phyloP scores from a whole-genome alignment of 352 stramenopile species.

The Phytophthora nicotianae region DNA sequence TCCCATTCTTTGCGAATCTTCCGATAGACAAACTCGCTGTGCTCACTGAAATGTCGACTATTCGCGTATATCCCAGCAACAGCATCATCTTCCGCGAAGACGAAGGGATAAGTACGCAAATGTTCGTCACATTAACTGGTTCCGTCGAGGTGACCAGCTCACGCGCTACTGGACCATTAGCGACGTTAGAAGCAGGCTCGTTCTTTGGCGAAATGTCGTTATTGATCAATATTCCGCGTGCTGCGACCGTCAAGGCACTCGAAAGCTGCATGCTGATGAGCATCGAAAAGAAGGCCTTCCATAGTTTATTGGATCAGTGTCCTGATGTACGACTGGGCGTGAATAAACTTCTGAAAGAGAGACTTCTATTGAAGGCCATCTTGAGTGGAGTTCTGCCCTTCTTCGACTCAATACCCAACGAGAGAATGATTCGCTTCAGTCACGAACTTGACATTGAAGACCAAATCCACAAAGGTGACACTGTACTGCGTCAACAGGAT shows the following conservation, averaged over 20 bases:
- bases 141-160: constrained; percentile 71
- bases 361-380: constrained; percentile 70
- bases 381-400: constrained; percentile 78
- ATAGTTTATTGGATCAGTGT: constrained; percentile 61
- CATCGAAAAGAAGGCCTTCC: constrained; percentile 79
- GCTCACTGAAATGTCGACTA: constrained; percentile 78
- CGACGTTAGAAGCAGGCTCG: constrained; percentile 64
- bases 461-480: constrained; percentile 60
- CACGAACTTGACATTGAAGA: constrained; percentile 72
- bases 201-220: constrained; percentile 88
- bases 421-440: constrained; percentile 62
- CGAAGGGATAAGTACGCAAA: constrained; percentile 78
- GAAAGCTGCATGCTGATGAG: constrained; percentile 83
- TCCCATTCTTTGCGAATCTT: constrained; percentile 76
- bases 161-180: constrained; percentile 47
- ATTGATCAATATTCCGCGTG: constrained; percentile 78
- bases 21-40: constrained; percentile 60
- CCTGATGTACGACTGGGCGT: constrained; percentile 59
- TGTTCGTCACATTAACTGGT: constrained; percentile 77
- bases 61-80: constrained; percentile 73
- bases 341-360: constrained; percentile 68
- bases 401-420: constrained; percentile 57
- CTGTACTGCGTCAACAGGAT: constrained; percentile 41
- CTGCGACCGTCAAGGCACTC: constrained; percentile 65
- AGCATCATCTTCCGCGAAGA: constrained; percentile 77